Conservation (phyloP, 2,329 filamentous ascomycete genomes). For the Hirsutella thompsonii region DNA sequence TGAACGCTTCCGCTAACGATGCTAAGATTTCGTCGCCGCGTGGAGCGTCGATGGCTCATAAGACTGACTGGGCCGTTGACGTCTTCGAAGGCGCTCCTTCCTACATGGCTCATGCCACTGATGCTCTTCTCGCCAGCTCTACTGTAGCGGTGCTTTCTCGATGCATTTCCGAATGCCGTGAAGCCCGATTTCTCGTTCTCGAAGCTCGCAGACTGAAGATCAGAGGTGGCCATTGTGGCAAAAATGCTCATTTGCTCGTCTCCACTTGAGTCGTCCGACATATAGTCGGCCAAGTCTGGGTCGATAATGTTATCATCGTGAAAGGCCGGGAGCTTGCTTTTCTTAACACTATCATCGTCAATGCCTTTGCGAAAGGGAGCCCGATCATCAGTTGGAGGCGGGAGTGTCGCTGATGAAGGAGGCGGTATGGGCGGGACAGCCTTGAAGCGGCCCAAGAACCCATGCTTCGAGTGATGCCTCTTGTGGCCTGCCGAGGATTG, state of each 20-base stretch:
- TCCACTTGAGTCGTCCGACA: constrained; percentile 90
- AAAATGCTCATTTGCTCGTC: constrained; percentile 87
- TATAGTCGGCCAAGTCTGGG: constrained; percentile 84
- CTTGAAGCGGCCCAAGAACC: constrained; percentile 66
- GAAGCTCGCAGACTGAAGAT: constrained; percentile 48
- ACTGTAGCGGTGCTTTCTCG: constrained; percentile 56
- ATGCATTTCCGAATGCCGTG: constrained; percentile 56
- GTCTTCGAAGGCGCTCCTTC: constrained; percentile 54
- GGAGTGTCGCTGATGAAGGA: not conserved
- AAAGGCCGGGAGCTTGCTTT: constrained; percentile 70
- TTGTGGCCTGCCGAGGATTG: constrained; percentile 66
- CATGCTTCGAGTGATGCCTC: constrained; percentile 78
- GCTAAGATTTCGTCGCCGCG: constrained; percentile 70
- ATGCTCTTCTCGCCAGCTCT: constrained; percentile 66
- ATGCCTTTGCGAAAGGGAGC: constrained; percentile 73
- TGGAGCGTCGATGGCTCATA: constrained; percentile 45
- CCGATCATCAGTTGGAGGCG: constrained; percentile 49
- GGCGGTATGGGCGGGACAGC: constrained; percentile 25
- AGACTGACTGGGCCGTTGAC: constrained; percentile 40
- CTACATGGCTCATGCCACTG: constrained; percentile 55
- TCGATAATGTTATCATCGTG: constrained; percentile 98
- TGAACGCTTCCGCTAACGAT: constrained; percentile 59
- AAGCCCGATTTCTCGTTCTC: constrained; percentile 67
- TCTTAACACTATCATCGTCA: constrained; percentile 52
- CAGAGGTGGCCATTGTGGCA: constrained; percentile 56